Conservation (phyloP, 2,329 filamentous ascomycete genomes). For the Ophiostoma australiae region DNA sequence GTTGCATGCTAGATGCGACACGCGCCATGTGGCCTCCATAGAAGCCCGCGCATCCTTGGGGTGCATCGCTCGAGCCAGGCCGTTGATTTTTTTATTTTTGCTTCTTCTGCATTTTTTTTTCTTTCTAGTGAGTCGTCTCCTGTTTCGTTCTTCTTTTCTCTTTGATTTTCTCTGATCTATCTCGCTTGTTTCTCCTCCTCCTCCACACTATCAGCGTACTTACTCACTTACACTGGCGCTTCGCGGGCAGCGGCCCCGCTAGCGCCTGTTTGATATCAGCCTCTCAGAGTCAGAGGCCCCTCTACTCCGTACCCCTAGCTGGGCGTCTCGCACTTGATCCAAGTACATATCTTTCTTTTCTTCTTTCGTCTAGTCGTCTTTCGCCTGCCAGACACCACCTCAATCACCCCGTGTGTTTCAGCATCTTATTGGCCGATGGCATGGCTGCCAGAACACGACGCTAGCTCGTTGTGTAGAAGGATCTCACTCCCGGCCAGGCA, state of each 20-base stretch:
- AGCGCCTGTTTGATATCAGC: slow-evolving; percentile 5
- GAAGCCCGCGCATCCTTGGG: neutral
- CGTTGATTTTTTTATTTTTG: neutral
- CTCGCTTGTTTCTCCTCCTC: neutral
- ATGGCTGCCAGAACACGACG: slow-evolving; percentile 10
- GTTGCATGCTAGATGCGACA: neutral
- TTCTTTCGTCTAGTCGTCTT: too few species aligned
- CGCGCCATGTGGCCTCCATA: neutral
- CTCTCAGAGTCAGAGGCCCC: neutral
- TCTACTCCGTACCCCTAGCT: neutral
- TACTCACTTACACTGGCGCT: slow-evolving; percentile 5
- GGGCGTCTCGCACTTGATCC: neutral
- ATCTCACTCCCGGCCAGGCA: slow-evolving; percentile 15
- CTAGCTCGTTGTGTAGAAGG: slow-evolving; percentile 17
- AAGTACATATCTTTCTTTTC: neutral
- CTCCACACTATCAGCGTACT: neutral
- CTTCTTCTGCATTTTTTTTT: neutral
- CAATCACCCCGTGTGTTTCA: neutral
- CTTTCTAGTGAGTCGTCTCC: neutral
- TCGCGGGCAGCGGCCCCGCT: slow-evolving; percentile 3
- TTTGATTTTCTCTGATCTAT: neutral
- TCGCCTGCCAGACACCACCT: neutral
- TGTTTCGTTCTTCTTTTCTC: neutral
- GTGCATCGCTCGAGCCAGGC: neutral
- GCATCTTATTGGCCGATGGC: slow-evolving; percentile 18